Evolutionary conservation across 2,329 filamentous ascomycete species (phyloP).

Genomic region (Diatrype stigma): DNA sequence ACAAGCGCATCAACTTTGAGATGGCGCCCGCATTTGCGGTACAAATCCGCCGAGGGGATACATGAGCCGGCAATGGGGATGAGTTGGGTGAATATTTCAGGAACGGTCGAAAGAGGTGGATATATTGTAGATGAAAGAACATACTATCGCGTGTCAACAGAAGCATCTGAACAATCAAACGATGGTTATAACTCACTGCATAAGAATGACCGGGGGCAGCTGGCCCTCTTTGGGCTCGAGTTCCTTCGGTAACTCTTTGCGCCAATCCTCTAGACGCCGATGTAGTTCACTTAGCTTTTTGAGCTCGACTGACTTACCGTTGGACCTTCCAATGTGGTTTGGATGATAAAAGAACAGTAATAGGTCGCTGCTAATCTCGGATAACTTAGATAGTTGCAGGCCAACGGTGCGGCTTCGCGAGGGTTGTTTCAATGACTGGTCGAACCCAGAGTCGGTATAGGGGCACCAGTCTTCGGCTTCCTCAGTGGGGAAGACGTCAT

Average conservation of each 20-base stretch:
- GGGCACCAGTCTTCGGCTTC: constrained; percentile 84
- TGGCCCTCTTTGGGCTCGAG: constrained; percentile 87
- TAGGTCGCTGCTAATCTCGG: constrained; percentile 90
- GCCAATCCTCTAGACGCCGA: constrained; percentile 85
- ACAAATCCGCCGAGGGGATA: constrained; percentile 87
- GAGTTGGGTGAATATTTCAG: constrained; percentile 79
- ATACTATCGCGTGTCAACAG: constrained; percentile 57
- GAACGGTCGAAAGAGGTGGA: constrained; percentile 93
- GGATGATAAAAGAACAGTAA: constrained; percentile 90
- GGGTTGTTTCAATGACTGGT: constrained; percentile 69
- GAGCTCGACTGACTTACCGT: constrained; percentile 76
- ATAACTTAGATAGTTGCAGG: constrained; percentile 76
- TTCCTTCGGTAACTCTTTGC: constrained; percentile 75
- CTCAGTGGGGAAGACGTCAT: constrained; percentile 85
- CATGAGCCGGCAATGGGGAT: constrained; percentile 79
- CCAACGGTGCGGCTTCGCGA: constrained; percentile 78
- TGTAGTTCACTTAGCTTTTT: constrained; percentile 93
- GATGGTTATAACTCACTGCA: constrained; percentile 65
- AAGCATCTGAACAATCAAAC: not conserved
- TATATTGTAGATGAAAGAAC: constrained; percentile 95
- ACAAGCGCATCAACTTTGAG: constrained; percentile 89
- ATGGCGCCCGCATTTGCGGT: constrained; percentile 85
- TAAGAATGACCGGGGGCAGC: constrained; percentile 72
- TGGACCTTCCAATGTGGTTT: constrained; percentile 55
- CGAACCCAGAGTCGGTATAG: constrained; percentile 79